These are phyloP conservation scores for Aspergillus sp. DNA, from an alignment of 2,329 filamentous ascomycete genomes.

Conservation along the genomic window DNA sequence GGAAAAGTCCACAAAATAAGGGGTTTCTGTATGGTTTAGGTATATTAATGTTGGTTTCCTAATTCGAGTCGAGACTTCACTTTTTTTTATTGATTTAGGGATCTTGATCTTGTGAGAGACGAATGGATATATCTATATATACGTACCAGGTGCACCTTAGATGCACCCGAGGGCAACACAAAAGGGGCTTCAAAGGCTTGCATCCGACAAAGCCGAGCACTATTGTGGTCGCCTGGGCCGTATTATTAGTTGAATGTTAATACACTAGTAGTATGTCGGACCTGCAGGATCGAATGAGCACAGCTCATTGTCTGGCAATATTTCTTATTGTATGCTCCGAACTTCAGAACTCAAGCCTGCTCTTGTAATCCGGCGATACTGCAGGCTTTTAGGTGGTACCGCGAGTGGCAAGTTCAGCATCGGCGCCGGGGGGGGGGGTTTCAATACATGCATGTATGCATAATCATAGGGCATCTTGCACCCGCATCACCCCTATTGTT, in stretches of 20 bases:
- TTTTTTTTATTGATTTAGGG: neutral
- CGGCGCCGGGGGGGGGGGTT: too few species aligned
- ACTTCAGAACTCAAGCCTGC: neutral
- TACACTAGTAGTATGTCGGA: neutral
- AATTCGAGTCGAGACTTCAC: neutral
- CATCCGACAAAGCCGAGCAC: too few species aligned
- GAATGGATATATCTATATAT: too few species aligned
- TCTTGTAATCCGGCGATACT: neutral
- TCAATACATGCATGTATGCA: neutral
- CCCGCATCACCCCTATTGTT: neutral
- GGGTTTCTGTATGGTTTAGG: slow-evolving; percentile 8
- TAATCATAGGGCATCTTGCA: neutral
- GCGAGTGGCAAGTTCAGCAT: slow-evolving; percentile 1
- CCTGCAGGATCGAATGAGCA: neutral
- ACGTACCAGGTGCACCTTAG: too few species aligned
- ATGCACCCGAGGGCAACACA: too few species aligned
- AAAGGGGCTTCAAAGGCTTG: too few species aligned
- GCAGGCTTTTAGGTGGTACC: neutral
- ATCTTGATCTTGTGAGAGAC: neutral
- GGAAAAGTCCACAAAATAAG: neutral
- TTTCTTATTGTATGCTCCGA: neutral
- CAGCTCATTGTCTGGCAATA: neutral
- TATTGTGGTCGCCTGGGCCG: too few species aligned
- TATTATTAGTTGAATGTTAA: too few species aligned
- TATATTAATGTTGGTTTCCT: slow-evolving; percentile 4